Conservation (phyloP, 495 filamentous ascomycete species). For the Annulohypoxylon bovei region DNA sequence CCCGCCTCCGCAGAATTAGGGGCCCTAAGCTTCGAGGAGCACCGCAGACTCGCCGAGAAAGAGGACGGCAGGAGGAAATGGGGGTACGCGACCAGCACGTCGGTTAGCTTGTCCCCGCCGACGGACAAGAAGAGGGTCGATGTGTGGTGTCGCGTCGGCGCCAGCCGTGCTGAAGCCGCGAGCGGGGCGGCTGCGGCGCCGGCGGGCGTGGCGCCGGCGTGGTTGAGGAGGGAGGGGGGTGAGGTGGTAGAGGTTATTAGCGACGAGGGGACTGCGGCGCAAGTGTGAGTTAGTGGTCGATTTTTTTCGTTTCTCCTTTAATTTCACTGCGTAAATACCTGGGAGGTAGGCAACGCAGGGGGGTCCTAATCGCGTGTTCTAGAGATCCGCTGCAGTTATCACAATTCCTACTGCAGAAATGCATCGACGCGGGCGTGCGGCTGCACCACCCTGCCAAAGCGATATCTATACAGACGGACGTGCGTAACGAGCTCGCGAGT, state of each 20-base stretch:
- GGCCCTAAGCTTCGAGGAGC: constrained; percentile 73
- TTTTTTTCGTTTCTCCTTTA: no score
- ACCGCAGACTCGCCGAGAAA: constrained; percentile 69
- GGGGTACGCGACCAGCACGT: constrained; percentile 73
- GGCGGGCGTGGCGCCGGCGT: constrained; percentile 55
- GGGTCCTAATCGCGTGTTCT: neutral
- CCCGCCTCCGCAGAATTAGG: constrained; percentile 65
- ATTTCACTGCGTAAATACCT: neutral
- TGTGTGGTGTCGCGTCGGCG: constrained; percentile 71
- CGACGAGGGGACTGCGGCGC: constrained; percentile 69
- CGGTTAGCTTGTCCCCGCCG: constrained; percentile 61
- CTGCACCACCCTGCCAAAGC: constrained; percentile 72
- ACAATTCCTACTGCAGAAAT: constrained; percentile 68
- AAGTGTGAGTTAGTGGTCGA: constrained; percentile 63
- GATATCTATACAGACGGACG: constrained; percentile 61
- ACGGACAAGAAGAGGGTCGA: constrained; percentile 53
- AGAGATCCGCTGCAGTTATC: constrained; percentile 67
- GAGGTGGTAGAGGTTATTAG: constrained; percentile 70
- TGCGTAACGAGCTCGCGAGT: constrained; percentile 55
- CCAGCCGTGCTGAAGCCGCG: constrained; percentile 70
- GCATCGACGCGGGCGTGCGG: constrained; percentile 66
- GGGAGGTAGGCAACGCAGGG: neutral
- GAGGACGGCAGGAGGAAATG: constrained; percentile 69
- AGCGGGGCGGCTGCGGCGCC: constrained; percentile 37
- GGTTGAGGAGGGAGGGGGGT: constrained; percentile 66